These are phyloP conservation scores for Metschnikowia hibisci DNA, from an alignment of 805 yeast genomes.

Conservation along the genomic window DNA sequence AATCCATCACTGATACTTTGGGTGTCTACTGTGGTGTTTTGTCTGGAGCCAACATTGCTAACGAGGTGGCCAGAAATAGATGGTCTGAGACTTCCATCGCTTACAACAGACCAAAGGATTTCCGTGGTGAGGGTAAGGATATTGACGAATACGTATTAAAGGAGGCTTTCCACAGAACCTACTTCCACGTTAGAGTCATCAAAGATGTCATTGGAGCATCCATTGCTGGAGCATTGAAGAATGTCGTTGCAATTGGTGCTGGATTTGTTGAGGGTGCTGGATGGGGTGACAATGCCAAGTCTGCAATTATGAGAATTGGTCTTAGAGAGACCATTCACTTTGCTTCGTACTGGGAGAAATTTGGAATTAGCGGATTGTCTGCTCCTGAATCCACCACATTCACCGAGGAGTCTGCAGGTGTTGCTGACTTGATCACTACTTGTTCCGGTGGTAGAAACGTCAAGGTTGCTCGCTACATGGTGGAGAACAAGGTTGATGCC, in stretches of 20 bases:
- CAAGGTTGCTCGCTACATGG: constrained; percentile 44
- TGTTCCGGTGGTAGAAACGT: constrained; percentile 48
- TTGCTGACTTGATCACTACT: constrained; percentile 46
- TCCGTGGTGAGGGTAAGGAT: constrained; percentile 39
- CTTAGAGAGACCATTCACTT: constrained; percentile 41
- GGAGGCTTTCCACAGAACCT: constrained; percentile 43
- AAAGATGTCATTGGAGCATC: constrained; percentile 45
- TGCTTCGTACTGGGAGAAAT: constrained; percentile 26
- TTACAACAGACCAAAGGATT: constrained; percentile 37
- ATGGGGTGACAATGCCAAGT: constrained; percentile 49
- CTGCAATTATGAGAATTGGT: constrained; percentile 47
- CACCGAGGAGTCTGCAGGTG: constrained; percentile 45
- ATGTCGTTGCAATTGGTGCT: constrained; percentile 44
- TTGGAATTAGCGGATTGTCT: constrained; percentile 19
- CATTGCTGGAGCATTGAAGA: constrained; percentile 46
- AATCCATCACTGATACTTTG: constrained; percentile 40
- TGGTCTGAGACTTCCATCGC: constrained; percentile 48
- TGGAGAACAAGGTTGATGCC: constrained; percentile 39
- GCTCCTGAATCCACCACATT: constrained; percentile 41
- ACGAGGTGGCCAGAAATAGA: constrained; percentile 43
- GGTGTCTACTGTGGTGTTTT: constrained; percentile 43
- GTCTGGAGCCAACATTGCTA: constrained; percentile 48
- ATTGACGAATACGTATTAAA: constrained; percentile 38
- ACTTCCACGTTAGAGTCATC: constrained; percentile 44
- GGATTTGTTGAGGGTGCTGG: constrained; percentile 47